A percentile compares a stretch with the other conserved stretches of the same genome.
Evolutionary conservation across 768 basidiomycete genomes (phyloP).

Genomic region (Leccinellum luteum): DNA sequence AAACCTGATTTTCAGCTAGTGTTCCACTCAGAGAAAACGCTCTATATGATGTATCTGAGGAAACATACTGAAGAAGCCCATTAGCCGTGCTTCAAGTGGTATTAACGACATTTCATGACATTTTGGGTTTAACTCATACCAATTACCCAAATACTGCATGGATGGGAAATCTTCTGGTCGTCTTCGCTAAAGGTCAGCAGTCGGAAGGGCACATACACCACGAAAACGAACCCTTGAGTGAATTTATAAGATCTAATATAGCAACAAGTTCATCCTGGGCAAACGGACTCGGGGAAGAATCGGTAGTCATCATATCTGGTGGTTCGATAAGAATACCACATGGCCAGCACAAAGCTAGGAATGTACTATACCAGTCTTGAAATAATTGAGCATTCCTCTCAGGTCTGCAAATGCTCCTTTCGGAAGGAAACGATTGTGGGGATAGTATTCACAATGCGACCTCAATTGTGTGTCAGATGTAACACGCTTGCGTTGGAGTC

Average conservation of each 20-base stretch:
- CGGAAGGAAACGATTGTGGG: slow-evolving; percentile 2
- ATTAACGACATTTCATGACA: background rate
- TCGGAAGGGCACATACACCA: background rate
- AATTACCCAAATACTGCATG: background rate
- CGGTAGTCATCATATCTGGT: slow-evolving; percentile 15
- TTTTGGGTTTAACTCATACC: background rate
- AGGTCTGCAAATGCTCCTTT: slow-evolving; percentile 5
- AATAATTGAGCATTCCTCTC: slow-evolving; percentile 15
- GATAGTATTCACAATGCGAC: slow-evolving; percentile 19
- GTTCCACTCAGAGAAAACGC: background rate
- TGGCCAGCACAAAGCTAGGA: background rate
- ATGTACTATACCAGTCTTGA: slow-evolving; percentile 8
- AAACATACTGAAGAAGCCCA: slow-evolving; percentile 14
- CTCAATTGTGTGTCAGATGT: slow-evolving; percentile 3
- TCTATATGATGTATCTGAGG: background rate
- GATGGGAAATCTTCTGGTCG: background rate
- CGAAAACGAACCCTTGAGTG: slow-evolving; percentile 6
- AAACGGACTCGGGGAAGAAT: slow-evolving; percentile 18
- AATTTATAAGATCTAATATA: slow-evolving; percentile 12
- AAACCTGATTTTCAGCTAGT: slow-evolving; percentile 13
- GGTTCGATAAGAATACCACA: background rate
- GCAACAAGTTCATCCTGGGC: slow-evolving; percentile 12
- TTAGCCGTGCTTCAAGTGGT: slow-evolving; percentile 7
- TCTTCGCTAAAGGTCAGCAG: slow-evolving; percentile 4
- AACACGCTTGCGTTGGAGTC: background rate